Evolutionary conservation across 2,329 filamentous ascomycete genomes (phyloP).

Genomic region (Cercospora citrullina): DNA sequence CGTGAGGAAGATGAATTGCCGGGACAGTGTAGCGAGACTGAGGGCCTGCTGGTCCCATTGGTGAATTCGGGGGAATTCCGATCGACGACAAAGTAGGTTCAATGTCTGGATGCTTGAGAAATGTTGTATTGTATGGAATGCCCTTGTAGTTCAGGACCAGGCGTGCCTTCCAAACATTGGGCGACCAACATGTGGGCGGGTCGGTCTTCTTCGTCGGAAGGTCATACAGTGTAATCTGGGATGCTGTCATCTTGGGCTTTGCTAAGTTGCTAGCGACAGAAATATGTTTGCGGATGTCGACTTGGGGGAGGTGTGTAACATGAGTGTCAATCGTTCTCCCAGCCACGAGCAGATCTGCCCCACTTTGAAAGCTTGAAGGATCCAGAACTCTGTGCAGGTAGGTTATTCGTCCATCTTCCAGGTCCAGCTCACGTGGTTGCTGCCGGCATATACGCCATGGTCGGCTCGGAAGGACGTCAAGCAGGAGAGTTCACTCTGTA

Average conservation of each 20-base stretch:
- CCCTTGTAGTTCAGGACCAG: constrained; percentile 30
- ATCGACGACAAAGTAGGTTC: constrained; percentile 28
- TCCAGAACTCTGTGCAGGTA: neutral
- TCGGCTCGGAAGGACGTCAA: neutral
- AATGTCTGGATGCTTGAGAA: constrained; percentile 21
- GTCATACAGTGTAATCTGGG: constrained; percentile 24
- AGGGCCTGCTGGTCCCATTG: constrained; percentile 3
- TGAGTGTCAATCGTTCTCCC: neutral
- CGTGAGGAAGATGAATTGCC: constrained; percentile 22
- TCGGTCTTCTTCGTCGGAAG: constrained; percentile 27
- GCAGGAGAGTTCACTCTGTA: neutral
- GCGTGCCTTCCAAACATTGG: constrained; percentile 72
- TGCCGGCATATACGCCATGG: neutral
- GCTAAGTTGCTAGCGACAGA: neutral
- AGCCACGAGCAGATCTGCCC: neutral
- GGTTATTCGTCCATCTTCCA: neutral
- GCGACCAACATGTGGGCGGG: constrained; percentile 57
- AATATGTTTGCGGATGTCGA: neutral
- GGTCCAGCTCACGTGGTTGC: neutral
- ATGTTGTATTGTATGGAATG: constrained; percentile 28
- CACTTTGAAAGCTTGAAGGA: neutral
- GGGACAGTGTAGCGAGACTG: constrained; percentile 25
- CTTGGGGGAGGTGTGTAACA: neutral
- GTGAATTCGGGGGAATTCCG: constrained; percentile 23
- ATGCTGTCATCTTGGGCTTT: neutral